Evolutionary conservation across 1,284 basidiomycete species (phyloP), one percentile per base, ranked within the genome.

Genomic region (Mycena citricolor): DNA sequence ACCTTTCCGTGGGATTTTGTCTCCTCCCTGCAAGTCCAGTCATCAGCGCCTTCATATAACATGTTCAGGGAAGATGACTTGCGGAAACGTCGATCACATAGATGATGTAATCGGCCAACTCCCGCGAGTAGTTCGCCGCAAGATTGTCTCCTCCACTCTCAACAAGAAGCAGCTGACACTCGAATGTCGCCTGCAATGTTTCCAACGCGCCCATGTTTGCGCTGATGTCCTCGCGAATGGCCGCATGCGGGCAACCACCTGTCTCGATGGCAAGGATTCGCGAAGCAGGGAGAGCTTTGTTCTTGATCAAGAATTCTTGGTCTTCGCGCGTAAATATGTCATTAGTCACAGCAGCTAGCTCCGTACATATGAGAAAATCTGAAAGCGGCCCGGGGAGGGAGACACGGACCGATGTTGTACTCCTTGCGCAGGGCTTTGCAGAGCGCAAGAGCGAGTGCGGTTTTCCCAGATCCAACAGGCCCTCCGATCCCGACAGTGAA

Each of bases 401-500:
- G 33, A 16, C 17, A 49, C 57, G 46, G 57, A 87, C 93, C 94
- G 38, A 99, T 89, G 66, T 99, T 98, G 66, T 89, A 90, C 52
- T 85, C 75, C 31, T 83, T 80, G 42, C 95, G 78, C 39, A 99
- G 72, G 39, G 75, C 77, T 58, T 84, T 79, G 67, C 97, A 99
- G n/a, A 99, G 77, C 0, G 90, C 91, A 31, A 99, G 79, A 1
- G 94, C 88, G 47, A 99, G 69, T 0, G 95, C 95, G 0, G 95
- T 99, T 74, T 99, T 98, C 11, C 97, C 97, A 1, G 94, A 97
- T 10, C 97, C 97, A 16, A 99, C 95, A 1, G 95, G 92, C 91
- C 94, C 95, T 59, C 95, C 95, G 47, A 98, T 98, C 4, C 95
- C 95, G 45, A 99, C 74, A 0, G 95, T 99, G 68, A 99, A 99